A percentile compares a stretch with the other conserved stretches of the same genome.
Conservation (phyloP, 495 filamentous ascomycete species). For the Xylaria venustula region DNA sequence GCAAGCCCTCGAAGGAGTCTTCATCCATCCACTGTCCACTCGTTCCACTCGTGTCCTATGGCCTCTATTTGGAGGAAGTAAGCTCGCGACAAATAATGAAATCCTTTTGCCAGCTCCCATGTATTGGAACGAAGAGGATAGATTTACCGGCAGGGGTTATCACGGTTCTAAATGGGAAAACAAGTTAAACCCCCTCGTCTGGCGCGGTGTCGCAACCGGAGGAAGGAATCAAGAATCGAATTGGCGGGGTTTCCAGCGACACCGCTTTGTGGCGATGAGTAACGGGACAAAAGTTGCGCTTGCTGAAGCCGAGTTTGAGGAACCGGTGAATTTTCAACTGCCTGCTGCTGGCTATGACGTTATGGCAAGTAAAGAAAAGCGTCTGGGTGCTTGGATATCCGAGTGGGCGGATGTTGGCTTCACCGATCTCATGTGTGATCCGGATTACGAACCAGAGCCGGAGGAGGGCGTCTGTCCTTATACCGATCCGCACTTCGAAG, state of each 20-base stretch:
- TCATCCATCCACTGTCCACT: constrained; percentile 61
- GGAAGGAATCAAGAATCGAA: constrained; percentile 56
- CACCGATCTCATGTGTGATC: constrained; percentile 45
- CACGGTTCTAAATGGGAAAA: constrained; percentile 54
- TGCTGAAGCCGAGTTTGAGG: constrained; percentile 35
- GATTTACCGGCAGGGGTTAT: constrained; percentile 60
- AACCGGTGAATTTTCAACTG: constrained; percentile 40
- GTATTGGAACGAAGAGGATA: constrained; percentile 68
- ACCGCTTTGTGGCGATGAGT: constrained; percentile 64
- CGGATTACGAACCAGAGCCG: constrained; percentile 21
- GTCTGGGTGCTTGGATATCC: constrained; percentile 38
- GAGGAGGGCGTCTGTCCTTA: constrained; percentile 48
- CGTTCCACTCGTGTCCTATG: constrained; percentile 53
- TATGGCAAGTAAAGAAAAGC: constrained; percentile 32
- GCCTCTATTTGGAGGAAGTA: constrained; percentile 70
- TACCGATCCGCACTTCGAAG: constrained; percentile 46
- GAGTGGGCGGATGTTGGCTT: constrained; percentile 47
- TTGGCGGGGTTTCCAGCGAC: constrained; percentile 68
- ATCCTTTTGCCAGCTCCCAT: constrained; percentile 72
- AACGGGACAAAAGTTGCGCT: constrained; percentile 57
- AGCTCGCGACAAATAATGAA: constrained; percentile 72
- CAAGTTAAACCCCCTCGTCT: constrained; percentile 56
- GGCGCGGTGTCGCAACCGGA: constrained; percentile 69
- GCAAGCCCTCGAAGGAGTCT: constrained; percentile 62
- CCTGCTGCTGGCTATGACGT: constrained; percentile 36